These are phyloP conservation scores for Solanum pennellii DNA, from an alignment of 257 asterid species.

Conservation along the genomic window DNA sequence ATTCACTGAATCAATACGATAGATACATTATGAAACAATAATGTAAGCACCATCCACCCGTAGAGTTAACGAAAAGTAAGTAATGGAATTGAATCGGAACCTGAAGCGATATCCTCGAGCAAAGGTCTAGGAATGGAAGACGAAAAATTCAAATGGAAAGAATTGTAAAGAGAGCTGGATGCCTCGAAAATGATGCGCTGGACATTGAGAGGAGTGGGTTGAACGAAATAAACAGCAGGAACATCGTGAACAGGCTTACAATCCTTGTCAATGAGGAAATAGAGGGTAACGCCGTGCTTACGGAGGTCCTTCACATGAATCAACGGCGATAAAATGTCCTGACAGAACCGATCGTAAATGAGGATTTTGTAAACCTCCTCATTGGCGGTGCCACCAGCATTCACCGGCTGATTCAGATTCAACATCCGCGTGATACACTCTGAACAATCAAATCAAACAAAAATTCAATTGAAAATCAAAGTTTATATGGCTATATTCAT, in stretches of 20 bases:
- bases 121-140: constrained; percentile 81
- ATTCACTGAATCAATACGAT: not conserved
- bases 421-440: constrained; percentile 86
- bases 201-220: constrained; percentile 59
- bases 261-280: constrained; percentile 86
- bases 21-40: not conserved
- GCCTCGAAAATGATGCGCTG: constrained; percentile 66
- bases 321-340: constrained; percentile 70
- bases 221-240: constrained; percentile 88
- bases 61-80: no score
- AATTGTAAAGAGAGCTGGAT: constrained; percentile 59
- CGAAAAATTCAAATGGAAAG: constrained; percentile 85
- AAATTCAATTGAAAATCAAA: not conserved
- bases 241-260: constrained; percentile 91
- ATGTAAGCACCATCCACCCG: not conserved
- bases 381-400: constrained; percentile 51
- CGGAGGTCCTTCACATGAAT: constrained; percentile 97
- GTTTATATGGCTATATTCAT: not conserved
- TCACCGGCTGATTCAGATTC: constrained; percentile 86
- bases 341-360: constrained; percentile 88
- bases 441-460: constrained; percentile 6
- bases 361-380: constrained; percentile 94
- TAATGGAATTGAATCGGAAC: constrained; percentile 9
- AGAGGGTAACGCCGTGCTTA: constrained; percentile 84
- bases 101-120: constrained; percentile 89